phyloP scores from a whole-genome alignment of 2,329 filamentous ascomycete species.

The Graphium sp. region DNA sequence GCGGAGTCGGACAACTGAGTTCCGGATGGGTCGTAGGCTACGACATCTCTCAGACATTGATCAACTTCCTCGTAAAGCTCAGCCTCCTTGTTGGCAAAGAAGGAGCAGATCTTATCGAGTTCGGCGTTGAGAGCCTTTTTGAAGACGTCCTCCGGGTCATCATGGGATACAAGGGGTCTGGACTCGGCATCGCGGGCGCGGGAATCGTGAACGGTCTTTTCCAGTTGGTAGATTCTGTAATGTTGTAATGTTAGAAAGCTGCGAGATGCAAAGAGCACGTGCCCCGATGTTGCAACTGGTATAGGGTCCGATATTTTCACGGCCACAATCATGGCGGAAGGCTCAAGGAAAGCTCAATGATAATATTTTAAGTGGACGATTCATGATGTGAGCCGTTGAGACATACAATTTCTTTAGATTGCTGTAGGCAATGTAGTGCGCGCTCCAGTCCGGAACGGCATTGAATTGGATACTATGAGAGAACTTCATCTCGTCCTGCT shows the following conservation, averaged over 20 bases:
- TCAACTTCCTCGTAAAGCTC: slow-evolving; percentile 74
- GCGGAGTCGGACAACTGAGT: slow-evolving; percentile 20
- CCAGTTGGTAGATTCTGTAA: slow-evolving; percentile 80
- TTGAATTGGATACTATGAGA: slow-evolving; percentile 99
- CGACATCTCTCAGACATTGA: slow-evolving; percentile 58
- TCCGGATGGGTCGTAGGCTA: slow-evolving; percentile 45
- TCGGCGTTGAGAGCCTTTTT: slow-evolving; percentile 69
- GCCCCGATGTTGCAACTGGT: slow-evolving; percentile 1
- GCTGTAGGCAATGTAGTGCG: slow-evolving; percentile 94
- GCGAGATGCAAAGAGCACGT: background rate
- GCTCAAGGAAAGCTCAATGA: slow-evolving; percentile 1
- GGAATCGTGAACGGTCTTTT: slow-evolving; percentile 59
- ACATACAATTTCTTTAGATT: slow-evolving; percentile 94
- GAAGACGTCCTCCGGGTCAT: slow-evolving; percentile 71
- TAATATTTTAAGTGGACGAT: background rate
- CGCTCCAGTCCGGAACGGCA: slow-evolving; percentile 98
- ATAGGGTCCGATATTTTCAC: background rate
- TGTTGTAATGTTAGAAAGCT: slow-evolving; percentile 6
- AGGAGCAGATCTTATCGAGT: slow-evolving; percentile 83
- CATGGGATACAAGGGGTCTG: slow-evolving; percentile 59
- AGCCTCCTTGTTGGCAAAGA: slow-evolving; percentile 77
- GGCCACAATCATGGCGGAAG: background rate
- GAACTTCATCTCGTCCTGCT: slow-evolving; percentile 93
- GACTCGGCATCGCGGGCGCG: slow-evolving; percentile 60
- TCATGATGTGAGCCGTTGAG: background rate